Conservation (phyloP, 2,329 filamentous ascomycete genomes). For the Aspergillus ustus region DNA sequence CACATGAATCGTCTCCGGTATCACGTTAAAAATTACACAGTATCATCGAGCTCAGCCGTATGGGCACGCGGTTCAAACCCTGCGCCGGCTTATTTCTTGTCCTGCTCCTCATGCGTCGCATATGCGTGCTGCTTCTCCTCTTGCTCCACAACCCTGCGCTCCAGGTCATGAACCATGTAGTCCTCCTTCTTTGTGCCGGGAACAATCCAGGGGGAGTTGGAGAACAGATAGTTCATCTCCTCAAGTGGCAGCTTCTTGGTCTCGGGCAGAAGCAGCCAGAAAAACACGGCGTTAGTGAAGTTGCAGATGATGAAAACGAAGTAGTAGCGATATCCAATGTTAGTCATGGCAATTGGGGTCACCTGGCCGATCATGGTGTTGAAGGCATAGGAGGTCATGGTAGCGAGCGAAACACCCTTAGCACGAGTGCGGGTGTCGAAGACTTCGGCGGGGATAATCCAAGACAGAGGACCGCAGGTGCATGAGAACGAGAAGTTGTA, state of each 20-base stretch:
- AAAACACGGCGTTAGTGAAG: slow-evolving; percentile 69
- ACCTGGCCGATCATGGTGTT: slow-evolving; percentile 77
- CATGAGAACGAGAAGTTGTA: slow-evolving; percentile 79
- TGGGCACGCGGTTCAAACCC: neutral
- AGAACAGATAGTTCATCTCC: slow-evolving; percentile 71
- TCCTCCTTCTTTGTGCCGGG: slow-evolving; percentile 60
- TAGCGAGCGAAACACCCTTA: slow-evolving; percentile 75
- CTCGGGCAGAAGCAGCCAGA: slow-evolving; percentile 70
- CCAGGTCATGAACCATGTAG: slow-evolving; percentile 61
- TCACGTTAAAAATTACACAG: slow-evolving; percentile 16
- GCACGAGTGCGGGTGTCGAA: slow-evolving; percentile 77
- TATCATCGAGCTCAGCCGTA: slow-evolving; percentile 3
- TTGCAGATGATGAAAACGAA: slow-evolving; percentile 70
- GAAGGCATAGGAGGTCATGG: slow-evolving; percentile 74
- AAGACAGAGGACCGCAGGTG: slow-evolving; percentile 70
- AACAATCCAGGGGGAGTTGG: slow-evolving; percentile 67
- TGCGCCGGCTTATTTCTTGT: slow-evolving; percentile 16
- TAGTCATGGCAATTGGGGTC: slow-evolving; percentile 64
- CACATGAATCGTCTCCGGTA: neutral
- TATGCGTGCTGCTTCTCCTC: slow-evolving; percentile 53
- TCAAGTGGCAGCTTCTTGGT: slow-evolving; percentile 67
- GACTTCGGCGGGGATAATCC: slow-evolving; percentile 67
- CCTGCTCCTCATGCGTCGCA: slow-evolving; percentile 24
- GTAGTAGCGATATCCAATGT: slow-evolving; percentile 62
- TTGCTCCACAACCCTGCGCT: slow-evolving; percentile 62